These are phyloP conservation scores for Mrakia blollopis DNA, from an alignment of 768 basidiomycete species.

Conservation along the genomic window DNA sequence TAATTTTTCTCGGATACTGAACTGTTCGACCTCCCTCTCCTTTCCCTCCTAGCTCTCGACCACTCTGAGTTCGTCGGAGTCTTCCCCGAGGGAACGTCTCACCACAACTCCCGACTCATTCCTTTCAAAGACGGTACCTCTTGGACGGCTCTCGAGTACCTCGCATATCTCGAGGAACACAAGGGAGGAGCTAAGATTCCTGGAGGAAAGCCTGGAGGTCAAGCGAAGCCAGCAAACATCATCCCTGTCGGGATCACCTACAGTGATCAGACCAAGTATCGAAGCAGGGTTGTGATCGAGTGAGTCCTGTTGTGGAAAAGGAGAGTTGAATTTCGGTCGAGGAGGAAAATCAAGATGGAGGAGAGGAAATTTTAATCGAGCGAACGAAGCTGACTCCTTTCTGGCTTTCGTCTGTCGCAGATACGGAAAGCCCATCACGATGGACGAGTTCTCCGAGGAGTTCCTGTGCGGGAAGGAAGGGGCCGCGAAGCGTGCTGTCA, in stretches of 20 bases:
- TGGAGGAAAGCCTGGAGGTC: constrained; percentile 48
- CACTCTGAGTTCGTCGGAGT: constrained; percentile 79
- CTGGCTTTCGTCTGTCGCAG: constrained; percentile 49
- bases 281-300: constrained; percentile 67
- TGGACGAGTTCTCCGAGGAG: constrained; percentile 68
- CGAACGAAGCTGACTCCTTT: neutral
- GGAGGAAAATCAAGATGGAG: neutral
- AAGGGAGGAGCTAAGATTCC: constrained; percentile 35
- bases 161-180: constrained; percentile 58
- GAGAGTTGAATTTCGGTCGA: neutral
- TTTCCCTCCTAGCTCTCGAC: constrained; percentile 52
- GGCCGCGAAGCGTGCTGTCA: constrained; percentile 72
- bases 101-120: constrained; percentile 89
- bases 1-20: neutral
- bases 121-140: constrained; percentile 82
- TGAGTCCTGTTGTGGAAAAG: constrained; percentile 32
- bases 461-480: constrained; percentile 63
- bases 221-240: constrained; percentile 47
- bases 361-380: constrained; percentile 29
- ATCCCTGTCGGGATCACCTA: constrained; percentile 87
- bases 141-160: constrained; percentile 91
- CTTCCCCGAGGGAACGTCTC: constrained; percentile 74
- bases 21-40: neutral
- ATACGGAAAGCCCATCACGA: constrained; percentile 72
- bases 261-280: constrained; percentile 91